phyloP scores from a whole-genome alignment of 345 rosid genomes.

The Adansonia digitata region DNA sequence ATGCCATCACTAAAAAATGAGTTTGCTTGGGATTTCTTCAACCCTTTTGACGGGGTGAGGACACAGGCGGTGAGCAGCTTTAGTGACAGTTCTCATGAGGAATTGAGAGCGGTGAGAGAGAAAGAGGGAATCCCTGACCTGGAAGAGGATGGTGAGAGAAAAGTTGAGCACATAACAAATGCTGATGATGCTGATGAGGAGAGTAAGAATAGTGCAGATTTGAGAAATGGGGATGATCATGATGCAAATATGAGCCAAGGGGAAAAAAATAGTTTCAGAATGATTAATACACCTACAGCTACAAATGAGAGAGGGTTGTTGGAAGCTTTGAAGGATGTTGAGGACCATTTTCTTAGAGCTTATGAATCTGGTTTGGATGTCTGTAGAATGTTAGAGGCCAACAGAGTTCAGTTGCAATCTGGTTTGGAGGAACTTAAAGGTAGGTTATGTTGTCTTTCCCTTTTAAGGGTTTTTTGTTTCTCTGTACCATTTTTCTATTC shows the following conservation, averaged over 20 bases:
- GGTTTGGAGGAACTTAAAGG: conserved; percentile 40
- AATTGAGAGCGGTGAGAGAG: conserved; percentile 27
- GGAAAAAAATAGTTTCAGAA: conserved; percentile 19
- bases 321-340: conserved; percentile 38
- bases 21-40: conserved; percentile 39
- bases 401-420: conserved; percentile 28
- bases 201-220: conserved; percentile 3
- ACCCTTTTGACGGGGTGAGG: conserved; percentile 25
- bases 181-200: conserved; percentile 5
- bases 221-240: conserved; percentile 4
- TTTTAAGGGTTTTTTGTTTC: not conserved
- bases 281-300: conserved; percentile 18
- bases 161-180: conserved; percentile 13
- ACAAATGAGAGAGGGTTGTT: conserved; percentile 32
- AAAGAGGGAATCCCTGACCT: conserved; percentile 33
- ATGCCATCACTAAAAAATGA: conserved; percentile 21
- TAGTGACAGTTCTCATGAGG: conserved; percentile 14
- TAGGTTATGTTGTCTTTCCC: not conserved
- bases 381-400: conserved; percentile 42
- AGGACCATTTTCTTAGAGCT: conserved; percentile 35
- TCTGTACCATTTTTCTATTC: not conserved
- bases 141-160: conserved; percentile 31
- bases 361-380: conserved; percentile 44
- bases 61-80: conserved; percentile 14
- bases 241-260: not conserved